phyloP scores from a whole-genome alignment of 306 rosid species.

The Pyrus pyrifolia region DNA sequence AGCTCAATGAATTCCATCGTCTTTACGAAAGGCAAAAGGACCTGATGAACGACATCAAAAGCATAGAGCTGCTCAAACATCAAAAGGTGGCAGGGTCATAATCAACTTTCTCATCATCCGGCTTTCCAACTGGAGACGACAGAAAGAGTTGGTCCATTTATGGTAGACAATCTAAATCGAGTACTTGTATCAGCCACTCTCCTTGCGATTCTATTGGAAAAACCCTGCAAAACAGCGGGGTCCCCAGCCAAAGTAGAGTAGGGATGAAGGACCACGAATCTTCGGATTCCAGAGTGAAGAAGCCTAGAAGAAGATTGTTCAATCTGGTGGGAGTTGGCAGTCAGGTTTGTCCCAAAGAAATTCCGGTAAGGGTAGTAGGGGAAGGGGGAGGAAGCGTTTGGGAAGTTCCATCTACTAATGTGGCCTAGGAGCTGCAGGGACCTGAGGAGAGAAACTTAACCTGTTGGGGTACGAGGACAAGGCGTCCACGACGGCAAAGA shows the following conservation, averaged over 20 bases:
- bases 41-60: slow-evolving; percentile 30
- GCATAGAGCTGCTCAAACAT: slow-evolving; percentile 6
- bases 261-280: slow-evolving; percentile 5
- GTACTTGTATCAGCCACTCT: slow-evolving; percentile 20
- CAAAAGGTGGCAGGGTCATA: slow-evolving; percentile 16
- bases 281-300: too few species aligned
- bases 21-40: slow-evolving; percentile 44
- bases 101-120: slow-evolving; percentile 16
- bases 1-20: slow-evolving; percentile 45
- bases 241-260: slow-evolving; percentile 4
- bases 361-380: slow-evolving; percentile 49
- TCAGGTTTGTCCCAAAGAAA: slow-evolving; percentile 58
- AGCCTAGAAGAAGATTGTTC: too few species aligned
- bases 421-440: slow-evolving; percentile 40
- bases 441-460: slow-evolving; percentile 67
- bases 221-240: slow-evolving; percentile 1
- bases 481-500: slow-evolving; percentile 67
- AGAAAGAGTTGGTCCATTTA: slow-evolving; percentile 10
- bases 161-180: slow-evolving; percentile 12
- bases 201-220: slow-evolving; percentile 17
- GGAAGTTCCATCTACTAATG: slow-evolving; percentile 28
- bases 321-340: slow-evolving; percentile 66
- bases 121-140: slow-evolving; percentile 18
- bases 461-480: slow-evolving; percentile 83
- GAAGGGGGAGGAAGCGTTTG: slow-evolving; percentile 62